Evolutionary conservation across 345 rosid genomes (phyloP).

Genomic region (Eutrema yunnanense): DNA sequence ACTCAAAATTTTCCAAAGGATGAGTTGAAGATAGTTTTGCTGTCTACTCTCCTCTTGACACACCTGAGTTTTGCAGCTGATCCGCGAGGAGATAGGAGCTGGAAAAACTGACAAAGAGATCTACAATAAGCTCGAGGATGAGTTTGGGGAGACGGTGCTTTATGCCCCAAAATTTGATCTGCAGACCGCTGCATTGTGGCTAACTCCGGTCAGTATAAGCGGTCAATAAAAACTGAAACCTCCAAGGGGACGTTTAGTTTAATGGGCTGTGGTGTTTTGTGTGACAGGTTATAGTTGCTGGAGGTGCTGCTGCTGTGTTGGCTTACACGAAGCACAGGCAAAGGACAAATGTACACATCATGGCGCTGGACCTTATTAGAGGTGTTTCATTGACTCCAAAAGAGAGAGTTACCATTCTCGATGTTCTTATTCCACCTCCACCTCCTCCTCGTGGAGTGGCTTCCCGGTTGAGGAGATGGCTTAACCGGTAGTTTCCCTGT

Average conservation of each 20-base stretch:
- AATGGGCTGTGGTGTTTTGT: neutral
- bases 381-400: conserved; percentile 77
- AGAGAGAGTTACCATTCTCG: conserved; percentile 85
- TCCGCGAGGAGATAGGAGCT: conserved; percentile 78
- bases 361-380: conserved; percentile 82
- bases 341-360: conserved; percentile 69
- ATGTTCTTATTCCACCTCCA: conserved; percentile 81
- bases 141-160: conserved; percentile 92
- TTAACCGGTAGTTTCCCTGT: conserved; percentile 9
- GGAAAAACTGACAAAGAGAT: conserved; percentile 92
- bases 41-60: neutral
- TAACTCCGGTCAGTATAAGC: conserved; percentile 68
- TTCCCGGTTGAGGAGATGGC: conserved; percentile 53
- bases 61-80: conserved; percentile 49
- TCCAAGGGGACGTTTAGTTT: neutral
- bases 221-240: neutral
- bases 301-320: conserved; percentile 67
- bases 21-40: neutral
- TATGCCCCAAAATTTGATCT: conserved; percentile 87
- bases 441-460: conserved; percentile 36
- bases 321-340: conserved; percentile 67
- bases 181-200: conserved; percentile 92
- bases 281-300: conserved; percentile 30
- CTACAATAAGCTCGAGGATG: conserved; percentile 87
- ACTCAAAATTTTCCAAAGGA: neutral